Conservation (phyloP, 192 early-diverging fungal genomes). For the Dissophora globulifera region DNA sequence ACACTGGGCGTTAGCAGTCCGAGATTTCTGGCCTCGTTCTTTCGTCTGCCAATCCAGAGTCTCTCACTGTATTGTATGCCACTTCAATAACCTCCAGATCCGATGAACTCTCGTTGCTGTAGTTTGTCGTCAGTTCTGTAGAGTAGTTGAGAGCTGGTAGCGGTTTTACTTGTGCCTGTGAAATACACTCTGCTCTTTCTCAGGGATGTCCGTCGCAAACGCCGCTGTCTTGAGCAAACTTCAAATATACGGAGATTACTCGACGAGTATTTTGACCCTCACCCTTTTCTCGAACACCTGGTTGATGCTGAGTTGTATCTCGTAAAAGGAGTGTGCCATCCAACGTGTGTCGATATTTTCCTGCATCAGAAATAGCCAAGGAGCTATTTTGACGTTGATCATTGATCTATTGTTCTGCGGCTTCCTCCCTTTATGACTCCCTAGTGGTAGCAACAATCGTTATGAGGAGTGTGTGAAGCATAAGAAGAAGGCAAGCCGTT, state of each 20-base stretch:
- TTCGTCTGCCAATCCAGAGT: too few species aligned
- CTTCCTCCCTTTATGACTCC: slow-evolving; percentile 1
- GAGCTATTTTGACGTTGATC: slow-evolving; percentile 16
- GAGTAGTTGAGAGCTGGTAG: too few species aligned
- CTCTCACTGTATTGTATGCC: too few species aligned
- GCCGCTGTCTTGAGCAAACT: slow-evolving; percentile 16
- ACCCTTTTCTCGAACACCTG: background rate
- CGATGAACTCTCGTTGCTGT: too few species aligned
- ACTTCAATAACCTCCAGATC: too few species aligned
- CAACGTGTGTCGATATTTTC: background rate
- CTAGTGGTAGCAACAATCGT: background rate
- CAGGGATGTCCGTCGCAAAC: slow-evolving; percentile 5
- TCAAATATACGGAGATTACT: slow-evolving; percentile 10
- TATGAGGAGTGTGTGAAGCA: too few species aligned
- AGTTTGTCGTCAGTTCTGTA: too few species aligned
- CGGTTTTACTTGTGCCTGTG: too few species aligned
- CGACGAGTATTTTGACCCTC: background rate
- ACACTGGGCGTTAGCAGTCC: too few species aligned
- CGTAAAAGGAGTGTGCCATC: slow-evolving; percentile 10
- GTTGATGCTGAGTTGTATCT: slow-evolving; percentile 24
- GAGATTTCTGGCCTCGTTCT: too few species aligned
- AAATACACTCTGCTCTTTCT: background rate
- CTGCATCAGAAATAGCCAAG: too few species aligned
- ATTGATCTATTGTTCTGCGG: slow-evolving; percentile 24
- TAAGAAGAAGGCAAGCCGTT: too few species aligned